Percentiles rank a stretch among this genome's conserved stretches.
These are phyloP conservation scores for Acacia confusa DNA, from an alignment of 306 rosid species.

Conservation along the genomic window DNA sequence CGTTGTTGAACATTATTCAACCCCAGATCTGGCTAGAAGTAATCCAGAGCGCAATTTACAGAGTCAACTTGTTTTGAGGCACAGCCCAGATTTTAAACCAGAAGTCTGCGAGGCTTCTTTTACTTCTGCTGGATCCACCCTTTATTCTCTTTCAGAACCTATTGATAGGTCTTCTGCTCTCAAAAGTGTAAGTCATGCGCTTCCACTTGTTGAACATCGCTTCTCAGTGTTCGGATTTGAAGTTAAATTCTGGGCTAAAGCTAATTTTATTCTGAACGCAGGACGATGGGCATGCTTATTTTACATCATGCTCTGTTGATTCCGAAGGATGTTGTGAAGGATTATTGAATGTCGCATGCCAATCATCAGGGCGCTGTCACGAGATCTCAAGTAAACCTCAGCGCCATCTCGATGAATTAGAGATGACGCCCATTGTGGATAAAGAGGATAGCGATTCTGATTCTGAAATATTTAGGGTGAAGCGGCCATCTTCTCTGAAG, in stretches of 20 bases:
- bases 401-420: constrained; percentile 36
- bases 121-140: constrained; percentile 55
- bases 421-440: constrained; percentile 43
- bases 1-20: constrained; percentile 36
- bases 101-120: constrained; percentile 55
- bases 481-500: constrained; percentile 83
- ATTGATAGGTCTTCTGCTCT: constrained; percentile 37
- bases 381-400: constrained; percentile 43
- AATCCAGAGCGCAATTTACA: constrained; percentile 42
- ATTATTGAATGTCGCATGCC: constrained; percentile 32
- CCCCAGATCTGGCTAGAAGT: constrained; percentile 43
- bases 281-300: constrained; percentile 52
- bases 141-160: constrained; percentile 56
- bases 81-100: constrained; percentile 36
- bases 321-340: constrained; percentile 45
- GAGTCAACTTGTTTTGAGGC: constrained; percentile 31
- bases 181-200: constrained; percentile 51
- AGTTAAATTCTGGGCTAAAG: constrained; percentile 32
- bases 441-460: constrained; percentile 79
- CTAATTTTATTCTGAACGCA: constrained; percentile 31
- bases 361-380: constrained; percentile 46
- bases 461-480: constrained; percentile 80
- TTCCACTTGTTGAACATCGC: constrained; percentile 14
- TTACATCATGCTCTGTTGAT: constrained; percentile 32
- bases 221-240: constrained; percentile 16